Evolutionary conservation across 2,329 filamentous ascomycete species (phyloP).

Genomic region (Graphiopsis chlorocephala): DNA sequence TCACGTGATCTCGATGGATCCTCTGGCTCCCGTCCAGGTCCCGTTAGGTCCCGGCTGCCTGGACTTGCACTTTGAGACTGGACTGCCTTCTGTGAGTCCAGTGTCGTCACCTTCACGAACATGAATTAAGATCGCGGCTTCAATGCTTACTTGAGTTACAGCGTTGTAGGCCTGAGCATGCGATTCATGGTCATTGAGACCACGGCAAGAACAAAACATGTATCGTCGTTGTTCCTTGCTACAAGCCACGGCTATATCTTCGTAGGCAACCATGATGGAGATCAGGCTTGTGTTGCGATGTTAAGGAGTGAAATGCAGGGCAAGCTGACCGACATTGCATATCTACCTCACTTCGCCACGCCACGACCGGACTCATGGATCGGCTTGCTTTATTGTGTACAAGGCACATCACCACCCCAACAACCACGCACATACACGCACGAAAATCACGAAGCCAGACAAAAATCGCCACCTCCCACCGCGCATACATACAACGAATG

Average conservation of each 20-base stretch:
- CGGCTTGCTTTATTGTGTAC: no score
- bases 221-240: background rate
- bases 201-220: background rate
- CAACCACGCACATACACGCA: no score
- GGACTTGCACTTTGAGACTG: no score
- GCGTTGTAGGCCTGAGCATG: background rate
- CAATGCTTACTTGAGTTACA: background rate
- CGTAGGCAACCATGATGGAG: background rate
- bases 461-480: no score
- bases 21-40: no score
- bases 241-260: background rate
- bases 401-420: no score
- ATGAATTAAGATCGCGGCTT: background rate
- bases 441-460: no score
- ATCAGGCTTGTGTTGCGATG: background rate
- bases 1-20: no score
- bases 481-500: background rate
- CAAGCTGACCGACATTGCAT: background rate
- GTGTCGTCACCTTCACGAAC: background rate
- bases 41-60: no score
- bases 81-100: background rate
- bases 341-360: background rate
- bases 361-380: no score
- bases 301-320: background rate
- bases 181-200: background rate